Conservation (phyloP, 352 stramenopile genomes). For the Phytophthora melonis region DNA sequence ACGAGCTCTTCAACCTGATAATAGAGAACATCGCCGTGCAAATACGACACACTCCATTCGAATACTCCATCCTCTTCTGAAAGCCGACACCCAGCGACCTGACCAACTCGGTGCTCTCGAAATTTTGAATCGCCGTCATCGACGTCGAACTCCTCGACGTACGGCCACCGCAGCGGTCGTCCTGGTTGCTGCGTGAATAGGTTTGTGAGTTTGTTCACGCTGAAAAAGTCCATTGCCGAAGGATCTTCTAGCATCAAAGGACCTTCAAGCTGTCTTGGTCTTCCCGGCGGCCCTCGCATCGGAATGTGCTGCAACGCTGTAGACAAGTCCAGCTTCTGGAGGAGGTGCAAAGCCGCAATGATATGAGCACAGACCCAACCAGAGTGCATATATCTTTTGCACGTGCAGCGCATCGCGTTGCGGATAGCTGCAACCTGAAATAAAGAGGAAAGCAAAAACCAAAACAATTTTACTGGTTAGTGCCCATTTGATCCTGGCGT, state of each 20-base stretch:
- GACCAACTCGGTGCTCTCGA: not conserved
- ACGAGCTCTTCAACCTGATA: not conserved
- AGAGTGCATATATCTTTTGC: not conserved
- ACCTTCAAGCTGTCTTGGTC: not conserved
- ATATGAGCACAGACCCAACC: not conserved
- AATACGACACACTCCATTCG: not conserved
- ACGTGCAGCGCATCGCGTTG: not conserved
- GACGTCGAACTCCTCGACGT: not conserved
- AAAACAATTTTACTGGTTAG: too few relatives aligned
- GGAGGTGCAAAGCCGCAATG: not conserved
- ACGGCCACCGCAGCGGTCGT: not conserved
- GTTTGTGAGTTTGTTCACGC: not conserved
- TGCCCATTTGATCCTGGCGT: too few relatives aligned
- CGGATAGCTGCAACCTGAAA: too few relatives aligned
- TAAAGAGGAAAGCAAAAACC: too few relatives aligned
- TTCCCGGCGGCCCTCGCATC: too few relatives aligned
- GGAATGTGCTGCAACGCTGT: too few relatives aligned
- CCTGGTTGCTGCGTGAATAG: not conserved
- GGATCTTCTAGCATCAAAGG: not conserved
- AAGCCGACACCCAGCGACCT: not conserved
- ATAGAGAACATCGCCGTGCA: not conserved
- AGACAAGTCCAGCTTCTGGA: too few relatives aligned
- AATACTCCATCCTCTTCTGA: not conserved
- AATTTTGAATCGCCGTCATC: not conserved
- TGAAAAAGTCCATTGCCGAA: not conserved